Evolutionary conservation across 176 grass and related monocot genomes (phyloP).

Genomic region (Rhynchospora pubera): DNA sequence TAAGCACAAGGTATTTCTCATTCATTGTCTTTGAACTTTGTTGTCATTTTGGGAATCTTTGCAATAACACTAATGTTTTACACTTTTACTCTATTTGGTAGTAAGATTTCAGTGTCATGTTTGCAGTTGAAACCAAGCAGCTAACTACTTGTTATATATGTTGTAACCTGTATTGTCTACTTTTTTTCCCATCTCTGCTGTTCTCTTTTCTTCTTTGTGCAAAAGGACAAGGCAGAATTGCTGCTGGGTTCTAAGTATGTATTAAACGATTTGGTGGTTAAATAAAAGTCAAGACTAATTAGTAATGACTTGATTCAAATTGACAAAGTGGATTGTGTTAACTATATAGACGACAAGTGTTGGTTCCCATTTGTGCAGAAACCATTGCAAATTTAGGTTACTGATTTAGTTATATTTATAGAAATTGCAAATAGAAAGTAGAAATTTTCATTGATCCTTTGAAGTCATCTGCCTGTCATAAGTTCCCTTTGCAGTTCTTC

Average conservation of each 20-base stretch:
- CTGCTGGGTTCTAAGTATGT: not conserved
- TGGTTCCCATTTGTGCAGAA: not conserved
- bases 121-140: not conserved
- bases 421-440: not conserved
- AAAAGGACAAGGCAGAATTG: not conserved
- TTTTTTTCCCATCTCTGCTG: not conserved
- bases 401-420: not conserved
- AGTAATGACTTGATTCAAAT: conserved; percentile 2
- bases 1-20: conserved; percentile 76
- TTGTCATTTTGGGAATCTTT: conserved; percentile 29
- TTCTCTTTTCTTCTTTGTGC: not conserved
- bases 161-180: not conserved
- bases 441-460: not conserved
- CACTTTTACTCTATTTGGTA: not conserved
- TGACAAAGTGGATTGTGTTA: not conserved
- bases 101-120: not conserved
- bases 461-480: not conserved
- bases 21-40: not conserved
- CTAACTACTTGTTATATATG: not conserved
- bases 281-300: not conserved
- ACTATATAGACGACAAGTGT: not conserved
- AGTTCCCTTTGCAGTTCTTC: not conserved
- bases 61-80: not conserved
- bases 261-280: not conserved
- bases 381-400: not conserved